Evolutionary conservation across 2,329 filamentous ascomycete species (phyloP).

Genomic region (Pseudocercospora ulei): DNA sequence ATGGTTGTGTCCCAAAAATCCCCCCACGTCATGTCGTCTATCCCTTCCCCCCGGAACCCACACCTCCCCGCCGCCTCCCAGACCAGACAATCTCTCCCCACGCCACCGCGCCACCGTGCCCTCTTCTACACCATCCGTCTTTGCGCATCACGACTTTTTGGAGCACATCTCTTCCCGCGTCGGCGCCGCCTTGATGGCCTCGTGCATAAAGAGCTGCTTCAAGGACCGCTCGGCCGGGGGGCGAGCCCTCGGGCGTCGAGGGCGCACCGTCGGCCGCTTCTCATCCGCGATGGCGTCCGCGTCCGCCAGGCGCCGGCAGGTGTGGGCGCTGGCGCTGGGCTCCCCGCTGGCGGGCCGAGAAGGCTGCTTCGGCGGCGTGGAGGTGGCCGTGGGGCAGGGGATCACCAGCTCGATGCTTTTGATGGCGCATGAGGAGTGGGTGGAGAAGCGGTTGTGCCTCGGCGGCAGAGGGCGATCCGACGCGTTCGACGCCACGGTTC

Average conservation of each 20-base stretch:
- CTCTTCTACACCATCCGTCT: too few species aligned
- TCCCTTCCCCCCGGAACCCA: too few species aligned
- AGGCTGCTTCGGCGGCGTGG: too few species aligned
- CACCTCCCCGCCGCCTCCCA: too few species aligned
- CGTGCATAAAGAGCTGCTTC: constrained; percentile 33
- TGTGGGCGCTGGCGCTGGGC: constrained; percentile 31
- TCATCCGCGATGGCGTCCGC: constrained; percentile 26
- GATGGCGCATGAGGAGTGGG: constrained; percentile 31
- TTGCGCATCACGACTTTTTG: not conserved
- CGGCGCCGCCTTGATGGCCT: constrained; percentile 30
- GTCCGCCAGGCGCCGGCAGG: constrained; percentile 29
- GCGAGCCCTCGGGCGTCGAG: not conserved
- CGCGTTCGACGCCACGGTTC: constrained; percentile 37
- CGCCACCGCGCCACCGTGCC: too few species aligned
- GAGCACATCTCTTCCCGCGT: constrained; percentile 6
- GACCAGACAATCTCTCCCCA: too few species aligned
- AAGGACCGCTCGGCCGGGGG: constrained; percentile 24
- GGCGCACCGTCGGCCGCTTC: constrained; percentile 16
- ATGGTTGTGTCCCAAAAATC: too few species aligned
- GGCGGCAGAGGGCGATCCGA: constrained; percentile 37
- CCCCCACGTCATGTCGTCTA: too few species aligned
- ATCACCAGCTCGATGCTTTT: constrained; percentile 40
- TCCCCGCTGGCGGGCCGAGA: constrained; percentile 31
- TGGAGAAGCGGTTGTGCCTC: constrained; percentile 37
- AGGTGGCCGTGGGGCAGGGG: constrained; percentile 31